These are phyloP conservation scores for Forsythia suspensa DNA, from an alignment of 257 asterid genomes.

Conservation along the genomic window DNA sequence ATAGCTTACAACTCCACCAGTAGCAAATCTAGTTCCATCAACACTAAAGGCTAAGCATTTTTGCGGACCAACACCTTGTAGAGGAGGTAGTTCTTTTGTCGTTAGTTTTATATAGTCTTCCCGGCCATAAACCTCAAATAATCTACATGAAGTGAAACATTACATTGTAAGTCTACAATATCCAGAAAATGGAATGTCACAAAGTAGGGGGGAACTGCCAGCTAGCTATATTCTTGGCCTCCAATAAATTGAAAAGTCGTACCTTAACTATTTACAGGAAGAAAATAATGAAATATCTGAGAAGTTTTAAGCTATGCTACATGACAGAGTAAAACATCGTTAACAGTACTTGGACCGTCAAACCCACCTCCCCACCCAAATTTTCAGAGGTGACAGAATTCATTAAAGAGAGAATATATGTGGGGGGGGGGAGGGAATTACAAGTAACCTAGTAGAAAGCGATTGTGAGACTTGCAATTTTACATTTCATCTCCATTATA, in stretches of 20 bases:
- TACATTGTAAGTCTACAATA: background rate
- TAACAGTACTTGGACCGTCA: background rate
- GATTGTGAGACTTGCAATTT: background rate
- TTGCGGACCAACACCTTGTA: slow-evolving; percentile 73
- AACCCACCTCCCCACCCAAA: background rate
- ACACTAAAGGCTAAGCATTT: slow-evolving; percentile 86
- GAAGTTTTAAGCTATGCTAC: background rate
- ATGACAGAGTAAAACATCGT: background rate
- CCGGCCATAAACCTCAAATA: slow-evolving; percentile 57
- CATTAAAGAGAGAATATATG: background rate
- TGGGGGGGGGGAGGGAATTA: background rate
- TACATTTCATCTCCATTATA: background rate
- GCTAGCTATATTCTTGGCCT: background rate
- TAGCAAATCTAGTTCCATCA: slow-evolving; percentile 89
- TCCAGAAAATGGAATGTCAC: background rate
- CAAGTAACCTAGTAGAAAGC: background rate
- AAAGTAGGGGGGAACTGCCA: background rate
- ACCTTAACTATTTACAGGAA: background rate
- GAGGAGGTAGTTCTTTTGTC: slow-evolving; percentile 59
- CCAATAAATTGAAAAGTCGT: background rate
- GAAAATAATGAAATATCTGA: background rate
- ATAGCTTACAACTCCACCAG: slow-evolving; percentile 87
- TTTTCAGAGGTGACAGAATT: background rate
- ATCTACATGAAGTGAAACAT: slow-evolving; percentile 44
- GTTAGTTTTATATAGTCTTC: slow-evolving; percentile 55